Percentiles rank a stretch among this genome's conserved stretches.
Conservation (phyloP, 2,329 filamentous ascomycete genomes). For the Penicillium sp. region DNA sequence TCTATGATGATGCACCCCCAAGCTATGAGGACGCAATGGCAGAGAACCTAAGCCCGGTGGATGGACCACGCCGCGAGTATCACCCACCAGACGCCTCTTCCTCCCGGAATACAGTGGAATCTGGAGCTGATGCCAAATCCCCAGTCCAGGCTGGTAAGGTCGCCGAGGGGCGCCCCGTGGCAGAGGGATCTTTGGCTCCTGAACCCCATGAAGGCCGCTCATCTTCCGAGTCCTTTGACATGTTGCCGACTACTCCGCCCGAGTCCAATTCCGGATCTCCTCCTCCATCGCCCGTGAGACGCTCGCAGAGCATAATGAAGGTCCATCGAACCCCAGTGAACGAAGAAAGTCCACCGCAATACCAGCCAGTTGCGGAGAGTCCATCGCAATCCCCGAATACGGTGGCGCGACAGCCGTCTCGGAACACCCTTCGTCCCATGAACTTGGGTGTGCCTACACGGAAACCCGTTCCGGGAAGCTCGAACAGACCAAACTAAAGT, state of each 20-base stretch:
- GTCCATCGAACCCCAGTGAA: constrained; percentile 24
- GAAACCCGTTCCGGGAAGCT: constrained; percentile 38
- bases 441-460: constrained; percentile 40
- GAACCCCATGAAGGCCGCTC: constrained; percentile 23
- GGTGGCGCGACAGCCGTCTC: constrained; percentile 23
- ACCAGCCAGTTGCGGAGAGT: constrained; percentile 27
- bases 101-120: constrained; percentile 29
- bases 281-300: constrained; percentile 30
- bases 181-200: constrained; percentile 23
- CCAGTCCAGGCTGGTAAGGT: constrained; percentile 32
- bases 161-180: constrained; percentile 26
- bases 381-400: constrained; percentile 13
- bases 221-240: constrained; percentile 41
- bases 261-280: constrained; percentile 37
- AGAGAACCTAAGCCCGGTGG: constrained; percentile 69
- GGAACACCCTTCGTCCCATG: constrained; percentile 28
- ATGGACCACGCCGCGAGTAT: constrained; percentile 61
- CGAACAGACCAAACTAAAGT: constrained; percentile 1
- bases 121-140: constrained; percentile 40
- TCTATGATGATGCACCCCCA: constrained; percentile 73
- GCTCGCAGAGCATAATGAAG: constrained; percentile 35
- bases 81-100: constrained; percentile 42
- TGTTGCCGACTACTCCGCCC: constrained; percentile 38
- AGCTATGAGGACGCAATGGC: constrained; percentile 94
- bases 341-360: constrained; percentile 34